These are phyloP conservation scores for Salvia splendens DNA, from an alignment of 257 asterid genomes.

Conservation along the genomic window DNA sequence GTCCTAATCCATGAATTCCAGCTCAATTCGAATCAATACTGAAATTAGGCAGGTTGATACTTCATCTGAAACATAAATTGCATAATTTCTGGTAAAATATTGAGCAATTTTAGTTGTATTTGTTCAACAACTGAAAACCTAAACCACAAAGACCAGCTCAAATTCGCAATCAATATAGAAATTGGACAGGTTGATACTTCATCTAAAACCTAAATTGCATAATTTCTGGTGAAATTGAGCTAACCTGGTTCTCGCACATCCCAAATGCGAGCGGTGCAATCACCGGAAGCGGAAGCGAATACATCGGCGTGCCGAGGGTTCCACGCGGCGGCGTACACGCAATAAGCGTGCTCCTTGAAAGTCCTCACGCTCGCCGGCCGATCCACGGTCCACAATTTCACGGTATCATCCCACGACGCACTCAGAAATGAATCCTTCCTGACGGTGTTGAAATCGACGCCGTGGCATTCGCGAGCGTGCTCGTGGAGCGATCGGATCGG, in stretches of 20 bases:
- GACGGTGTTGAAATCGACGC: slow-evolving; percentile 80
- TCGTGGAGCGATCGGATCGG: slow-evolving; percentile 90
- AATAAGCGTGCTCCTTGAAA: slow-evolving; percentile 93
- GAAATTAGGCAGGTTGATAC: background rate
- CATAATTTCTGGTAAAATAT: background rate
- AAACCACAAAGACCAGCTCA: background rate
- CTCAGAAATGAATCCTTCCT: slow-evolving; percentile 88
- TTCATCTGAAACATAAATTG: background rate
- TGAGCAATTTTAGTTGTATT: slow-evolving; percentile 8
- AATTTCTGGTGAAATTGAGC: slow-evolving; percentile 4
- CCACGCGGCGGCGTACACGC: slow-evolving; percentile 91
- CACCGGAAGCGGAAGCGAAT: slow-evolving; percentile 94
- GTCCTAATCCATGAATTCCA: background rate
- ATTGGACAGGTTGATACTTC: background rate
- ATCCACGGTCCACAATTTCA: slow-evolving; percentile 94
- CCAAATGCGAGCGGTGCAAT: slow-evolving; percentile 94
- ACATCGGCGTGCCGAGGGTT: slow-evolving; percentile 95
- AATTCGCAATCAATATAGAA: background rate
- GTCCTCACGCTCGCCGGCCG: slow-evolving; percentile 88
- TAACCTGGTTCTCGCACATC: slow-evolving; percentile 97
- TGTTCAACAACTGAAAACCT: background rate
- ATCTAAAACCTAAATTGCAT: background rate
- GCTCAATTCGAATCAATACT: background rate
- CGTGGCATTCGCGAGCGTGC: slow-evolving; percentile 90
- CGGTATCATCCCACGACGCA: slow-evolving; percentile 92